Evolutionary conservation across 1,284 basidiomycete genomes (phyloP), one percentile per base, ranked within the genome.

Genomic region (Tilletia caries): DNA sequence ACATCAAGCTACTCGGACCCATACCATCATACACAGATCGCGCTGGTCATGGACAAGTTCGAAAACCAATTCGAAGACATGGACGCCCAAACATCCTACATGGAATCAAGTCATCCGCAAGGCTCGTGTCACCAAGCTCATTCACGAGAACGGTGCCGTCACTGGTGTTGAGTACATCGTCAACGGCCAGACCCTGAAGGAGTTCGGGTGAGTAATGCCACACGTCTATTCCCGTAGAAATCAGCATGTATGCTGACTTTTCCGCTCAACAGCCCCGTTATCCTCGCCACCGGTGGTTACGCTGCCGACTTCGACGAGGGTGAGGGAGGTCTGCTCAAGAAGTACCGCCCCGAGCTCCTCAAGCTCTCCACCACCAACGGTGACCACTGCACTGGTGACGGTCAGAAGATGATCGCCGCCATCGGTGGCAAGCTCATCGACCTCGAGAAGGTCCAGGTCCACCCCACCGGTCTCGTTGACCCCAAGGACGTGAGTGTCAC

Each of bases 21-120:
- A n/a, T n/a, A 12, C 41, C 37, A 5, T 6, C 4, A 48, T 66
- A 3, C 27, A 10, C 79, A 98, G 95, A 98, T 99, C 84, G 95
- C 96, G 15, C 85, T 93, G 72, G 93, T 98, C 20, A 98, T 99
- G 96, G 95, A 98, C 86, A 98, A 95, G 86, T 99, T 99, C 84
- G 96, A 99, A 84, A 82, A 89, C 2, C 95, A 98, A 80, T 98
- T 98, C 85, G 88, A 92, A 70, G 96, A 98, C 84, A 88, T 99
- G 48, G 96, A 98, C 82, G 96, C 98, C 3, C 96, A 98, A 84
- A 96, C 96, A 2, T 92, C 91, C 2, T 95, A 95, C 85, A 96
- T 99, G 93, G 96, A 98, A 83, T n/a, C n/a, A n/a, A n/a, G n/a
- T 98, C 83, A 84, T 92, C 83, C 96, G 96, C 87, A 97, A 96